A percentile compares a stretch with the other conserved stretches of the same genome.
Evolutionary conservation across 2,329 filamentous ascomycete species (phyloP).

Genomic region (Ophiostoma sp.): DNA sequence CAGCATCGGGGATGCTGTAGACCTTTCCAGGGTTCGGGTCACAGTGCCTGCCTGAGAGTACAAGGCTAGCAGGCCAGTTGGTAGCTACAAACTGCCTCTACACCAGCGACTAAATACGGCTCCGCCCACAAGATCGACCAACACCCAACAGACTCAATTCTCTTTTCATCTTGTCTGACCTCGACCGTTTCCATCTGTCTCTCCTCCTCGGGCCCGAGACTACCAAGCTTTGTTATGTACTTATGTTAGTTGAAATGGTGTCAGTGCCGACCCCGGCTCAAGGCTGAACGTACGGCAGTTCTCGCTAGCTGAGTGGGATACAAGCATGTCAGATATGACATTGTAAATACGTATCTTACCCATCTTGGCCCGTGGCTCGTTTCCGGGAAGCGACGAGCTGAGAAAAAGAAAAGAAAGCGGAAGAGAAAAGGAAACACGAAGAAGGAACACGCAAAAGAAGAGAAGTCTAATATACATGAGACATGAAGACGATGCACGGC

Average conservation of each 20-base stretch:
- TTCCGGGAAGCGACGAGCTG: neutral
- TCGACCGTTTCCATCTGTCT: neutral
- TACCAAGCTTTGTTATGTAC: neutral
- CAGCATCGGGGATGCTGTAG: too few species aligned
- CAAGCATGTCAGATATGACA: neutral
- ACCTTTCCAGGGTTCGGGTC: too few species aligned
- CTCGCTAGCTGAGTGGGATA: neutral
- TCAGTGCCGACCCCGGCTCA: neutral
- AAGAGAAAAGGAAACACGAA: neutral
- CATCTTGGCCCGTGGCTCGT: neutral
- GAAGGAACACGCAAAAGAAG: neutral
- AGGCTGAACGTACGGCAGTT: neutral
- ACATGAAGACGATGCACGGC: neutral
- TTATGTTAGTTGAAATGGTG: neutral
- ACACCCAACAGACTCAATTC: neutral
- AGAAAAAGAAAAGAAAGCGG: neutral
- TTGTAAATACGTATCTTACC: neutral
- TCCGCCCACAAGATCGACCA: neutral
- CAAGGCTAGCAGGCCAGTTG: neutral
- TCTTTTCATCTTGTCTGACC: neutral
- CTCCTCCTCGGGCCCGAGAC: neutral
- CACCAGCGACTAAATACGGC: neutral
- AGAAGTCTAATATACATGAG: neutral
- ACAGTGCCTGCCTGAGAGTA: neutral
- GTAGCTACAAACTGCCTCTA: too few species aligned